phyloP scores from a whole-genome alignment of 805 yeast genomes.

The Yamadazyma sp. region DNA sequence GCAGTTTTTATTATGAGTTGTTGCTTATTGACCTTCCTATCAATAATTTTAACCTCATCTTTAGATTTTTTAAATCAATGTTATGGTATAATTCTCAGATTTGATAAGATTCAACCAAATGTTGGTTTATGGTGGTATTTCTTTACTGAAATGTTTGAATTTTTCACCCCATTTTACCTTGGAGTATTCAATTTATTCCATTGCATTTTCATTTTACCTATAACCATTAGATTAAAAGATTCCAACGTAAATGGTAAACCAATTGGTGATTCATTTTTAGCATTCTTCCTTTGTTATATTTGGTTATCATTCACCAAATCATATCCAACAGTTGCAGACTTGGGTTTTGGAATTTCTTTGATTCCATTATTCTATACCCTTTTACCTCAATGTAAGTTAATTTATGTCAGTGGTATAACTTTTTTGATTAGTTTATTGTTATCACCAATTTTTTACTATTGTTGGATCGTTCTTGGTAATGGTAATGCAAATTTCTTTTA shows the following conservation, averaged over 20 bases:
- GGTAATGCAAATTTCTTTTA: slow-evolving; percentile 97
- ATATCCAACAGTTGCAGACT: slow-evolving; percentile 82
- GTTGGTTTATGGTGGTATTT: slow-evolving; percentile 98
- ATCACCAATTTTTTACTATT: slow-evolving; percentile 85
- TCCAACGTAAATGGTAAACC: background rate
- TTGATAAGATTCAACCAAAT: slow-evolving; percentile 79
- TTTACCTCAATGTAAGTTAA: slow-evolving; percentile 44
- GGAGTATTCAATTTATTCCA: slow-evolving; percentile 79
- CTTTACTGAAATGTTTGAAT: slow-evolving; percentile 92
- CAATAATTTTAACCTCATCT: slow-evolving; percentile 26
- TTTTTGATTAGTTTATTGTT: slow-evolving; percentile 54
- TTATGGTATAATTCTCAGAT: slow-evolving; percentile 57
- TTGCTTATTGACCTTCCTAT: slow-evolving; percentile 21
- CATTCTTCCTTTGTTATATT: slow-evolving; percentile 40
- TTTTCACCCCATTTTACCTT: slow-evolving; percentile 77
- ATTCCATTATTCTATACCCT: slow-evolving; percentile 45
- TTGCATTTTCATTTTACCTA: slow-evolving; percentile 64
- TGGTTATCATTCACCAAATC: slow-evolving; percentile 66
- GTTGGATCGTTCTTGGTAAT: slow-evolving; percentile 92
- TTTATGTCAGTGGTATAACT: slow-evolving; percentile 46
- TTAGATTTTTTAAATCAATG: slow-evolving; percentile 25
- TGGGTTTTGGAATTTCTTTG: slow-evolving; percentile 43
- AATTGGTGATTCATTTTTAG: slow-evolving; percentile 55
- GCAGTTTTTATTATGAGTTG: slow-evolving; percentile 16
- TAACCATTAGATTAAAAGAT: slow-evolving; percentile 59